A percentile compares a stretch with the other conserved stretches of the same genome.
phyloP scores from a whole-genome alignment of 768 basidiomycete species.

The Boletus vermiculosoides region DNA sequence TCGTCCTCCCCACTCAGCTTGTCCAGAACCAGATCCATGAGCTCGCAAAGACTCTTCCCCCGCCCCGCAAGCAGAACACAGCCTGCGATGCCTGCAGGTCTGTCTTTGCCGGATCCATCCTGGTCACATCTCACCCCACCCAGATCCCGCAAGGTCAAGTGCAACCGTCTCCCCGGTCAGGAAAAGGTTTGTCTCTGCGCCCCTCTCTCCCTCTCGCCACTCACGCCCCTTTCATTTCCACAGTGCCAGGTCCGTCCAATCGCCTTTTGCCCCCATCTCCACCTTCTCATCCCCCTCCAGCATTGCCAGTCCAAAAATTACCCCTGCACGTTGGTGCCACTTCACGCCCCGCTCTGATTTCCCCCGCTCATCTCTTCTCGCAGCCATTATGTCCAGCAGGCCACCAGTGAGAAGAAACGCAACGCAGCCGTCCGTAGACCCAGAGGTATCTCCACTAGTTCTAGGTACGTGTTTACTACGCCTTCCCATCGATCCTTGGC shows the following conservation, averaged over 20 bases:
- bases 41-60: constrained; percentile 73
- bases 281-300: constrained; percentile 36
- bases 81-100: constrained; percentile 93
- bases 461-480: constrained; percentile 39
- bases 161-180: constrained; percentile 76
- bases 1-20: constrained; percentile 60
- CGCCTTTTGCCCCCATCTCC: constrained; percentile 6
- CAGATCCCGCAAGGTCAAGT: constrained; percentile 87
- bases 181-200: constrained; percentile 59
- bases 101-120: constrained; percentile 9
- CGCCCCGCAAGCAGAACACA: constrained; percentile 89
- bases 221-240: constrained; percentile 22
- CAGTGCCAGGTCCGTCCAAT: constrained; percentile 63
- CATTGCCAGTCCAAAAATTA: constrained; percentile 87
- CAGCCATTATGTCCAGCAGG: constrained; percentile 81
- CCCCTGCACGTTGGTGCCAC: constrained; percentile 78
- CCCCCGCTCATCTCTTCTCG: constrained; percentile 19
- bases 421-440: constrained; percentile 58
- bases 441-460: constrained; percentile 54
- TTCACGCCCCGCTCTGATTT: constrained; percentile 15
- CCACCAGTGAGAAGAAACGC: constrained; percentile 82
- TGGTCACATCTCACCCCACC: constrained; percentile 4
- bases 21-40: constrained; percentile 84
- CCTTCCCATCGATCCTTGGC: constrained; percentile 13
- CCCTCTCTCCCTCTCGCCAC: constrained; percentile 1